Base-by-base conservation (phyloP, 805 yeast genomes). In the Saturnispora zaruensis region DNA sequence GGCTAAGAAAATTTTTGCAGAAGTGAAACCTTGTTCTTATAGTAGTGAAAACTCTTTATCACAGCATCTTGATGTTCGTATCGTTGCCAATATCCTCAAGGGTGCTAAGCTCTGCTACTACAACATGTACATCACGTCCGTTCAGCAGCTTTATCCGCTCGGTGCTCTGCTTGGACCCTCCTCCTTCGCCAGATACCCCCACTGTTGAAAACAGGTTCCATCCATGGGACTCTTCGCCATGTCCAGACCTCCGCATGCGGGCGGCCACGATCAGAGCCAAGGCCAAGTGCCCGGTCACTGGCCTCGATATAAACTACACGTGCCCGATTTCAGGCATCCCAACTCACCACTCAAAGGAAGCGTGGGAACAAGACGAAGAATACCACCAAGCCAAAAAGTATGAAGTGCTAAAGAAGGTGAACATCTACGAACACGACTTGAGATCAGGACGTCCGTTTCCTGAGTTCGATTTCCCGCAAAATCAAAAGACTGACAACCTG, bases 301-400 rank as follows among this genome's bases (percentile, higher is more conserved):
- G 80, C 18, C 77, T 81, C 55, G 83, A 84, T 43, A 87, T 93
- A 52, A 75, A 83, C 56, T 93, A 75, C 65, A 87, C 90, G 2
- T 93, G 98, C 69, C 99, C 99, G 1, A 70, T 77, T 50, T 86
- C 96, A 4, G 99, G 99, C 2, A 89, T 93, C 46, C 99, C 99
- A 23, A 93, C 99, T 4, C 99, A 93, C 66, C 95, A 87, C 63
- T 81, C 87, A 20, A 75, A 76, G 62, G 88, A 84, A 56, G 96
- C 96, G 1, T 93, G 97, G 96, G 82, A 82, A 60, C 68, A 71
- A 49, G 98, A 93, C 65, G 70, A 62, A 6, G 79, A 77, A 23
- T 90, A 90, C 65, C 96, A 87, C 60, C 61, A 69, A 23, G 63
- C 78, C 24, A 77, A 81, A 58, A 78, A 73, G 55, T 86, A 85